Base-by-base conservation (phyloP, 139 green algal species). In the Chlamydomonas sp. region DNA sequence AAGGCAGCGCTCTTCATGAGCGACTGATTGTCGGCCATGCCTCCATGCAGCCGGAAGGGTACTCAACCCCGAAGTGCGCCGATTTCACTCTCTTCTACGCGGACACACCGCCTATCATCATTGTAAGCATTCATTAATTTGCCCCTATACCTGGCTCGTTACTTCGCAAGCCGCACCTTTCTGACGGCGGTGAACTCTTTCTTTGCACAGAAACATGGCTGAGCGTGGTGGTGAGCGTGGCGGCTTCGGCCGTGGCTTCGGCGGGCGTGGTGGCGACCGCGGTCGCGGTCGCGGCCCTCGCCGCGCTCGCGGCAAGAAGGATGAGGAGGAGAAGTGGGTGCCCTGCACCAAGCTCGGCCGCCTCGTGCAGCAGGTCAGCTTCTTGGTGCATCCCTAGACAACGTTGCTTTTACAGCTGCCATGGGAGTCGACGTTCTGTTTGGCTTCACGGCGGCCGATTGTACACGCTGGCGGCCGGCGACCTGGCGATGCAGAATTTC, bases 281-380 rank as follows among this genome's bases (percentile, higher is more conserved):
- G 96, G 94, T 31, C 90, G 94, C 57, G 93, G 94, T 63, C 86
- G 95, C 59, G 96, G 96, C 78, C 89, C 67, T 76, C 78, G 96
- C 66, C 93, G 97, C 59, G 91, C 93, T 75, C 91, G 95, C 63
- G 93, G 96, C 86, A 92, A 95, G 67, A 96, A 97, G 82, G 95
- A 98, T 64, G 96, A 99, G 72, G 97, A 99, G 94, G 97, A 99
- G 92, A 98, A 97, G 89, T 99, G 98, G 98, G 95, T 99, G 84
- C 98, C 98, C 60, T 96, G 94, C 91, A 99, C 98, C 80, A 99
- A 99, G 97, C 97, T 99, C 15, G 98, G 98, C 58, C 96, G 98
- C 68, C 94, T 99, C 12, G 98, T 99, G 49, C 97, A 99, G 93
- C 95, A 98, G 93, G 96, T 97, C 63, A 66, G 87, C 64, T 63